These are phyloP conservation scores for Sequoiadendron giganteum DNA, from an alignment of 75 land plant species.

Conservation along the genomic window DNA sequence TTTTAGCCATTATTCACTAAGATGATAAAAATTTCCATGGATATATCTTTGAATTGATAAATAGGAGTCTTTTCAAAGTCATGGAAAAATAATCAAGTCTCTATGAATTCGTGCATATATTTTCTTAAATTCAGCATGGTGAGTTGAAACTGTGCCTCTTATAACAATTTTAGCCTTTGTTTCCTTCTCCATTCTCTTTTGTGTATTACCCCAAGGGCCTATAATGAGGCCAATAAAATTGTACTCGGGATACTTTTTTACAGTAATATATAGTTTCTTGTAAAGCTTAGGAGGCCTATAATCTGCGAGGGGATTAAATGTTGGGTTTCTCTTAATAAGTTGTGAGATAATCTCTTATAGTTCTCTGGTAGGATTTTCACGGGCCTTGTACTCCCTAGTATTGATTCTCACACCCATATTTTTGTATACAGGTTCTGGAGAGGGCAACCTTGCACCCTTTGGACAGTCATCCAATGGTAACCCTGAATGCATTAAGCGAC, in stretches of 20 bases:
- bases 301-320: constrained; percentile 26
- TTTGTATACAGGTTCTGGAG: constrained; percentile 31
- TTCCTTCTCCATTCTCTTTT: constrained; percentile 51
- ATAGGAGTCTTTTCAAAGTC: too few relatives aligned
- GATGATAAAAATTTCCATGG: too few relatives aligned
- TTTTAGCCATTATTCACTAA: too few relatives aligned
- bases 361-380: constrained; percentile 21
- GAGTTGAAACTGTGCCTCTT: constrained; percentile 16
- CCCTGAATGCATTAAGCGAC: constrained; percentile 21
- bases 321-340: constrained; percentile 29
- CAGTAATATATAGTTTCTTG: constrained; percentile 50
- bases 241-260: constrained; percentile 44
- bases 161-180: constrained; percentile 46
- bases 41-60: too few relatives aligned
- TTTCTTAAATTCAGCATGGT: too few relatives aligned
- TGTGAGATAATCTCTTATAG: constrained; percentile 29
- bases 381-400: constrained; percentile 22
- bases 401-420: constrained; percentile 28
- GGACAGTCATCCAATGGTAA: constrained; percentile 18
- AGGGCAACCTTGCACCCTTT: constrained; percentile 27
- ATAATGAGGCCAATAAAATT: constrained; percentile 52
- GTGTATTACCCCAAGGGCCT: constrained; percentile 43
- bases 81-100: too few relatives aligned
- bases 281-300: constrained; percentile 32
- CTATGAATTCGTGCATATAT: too few relatives aligned